Percentiles rank a stretch among this genome's conserved stretches.
phyloP scores from a whole-genome alignment of 352 stramenopile genomes.

The Thraustotheca clavata region DNA sequence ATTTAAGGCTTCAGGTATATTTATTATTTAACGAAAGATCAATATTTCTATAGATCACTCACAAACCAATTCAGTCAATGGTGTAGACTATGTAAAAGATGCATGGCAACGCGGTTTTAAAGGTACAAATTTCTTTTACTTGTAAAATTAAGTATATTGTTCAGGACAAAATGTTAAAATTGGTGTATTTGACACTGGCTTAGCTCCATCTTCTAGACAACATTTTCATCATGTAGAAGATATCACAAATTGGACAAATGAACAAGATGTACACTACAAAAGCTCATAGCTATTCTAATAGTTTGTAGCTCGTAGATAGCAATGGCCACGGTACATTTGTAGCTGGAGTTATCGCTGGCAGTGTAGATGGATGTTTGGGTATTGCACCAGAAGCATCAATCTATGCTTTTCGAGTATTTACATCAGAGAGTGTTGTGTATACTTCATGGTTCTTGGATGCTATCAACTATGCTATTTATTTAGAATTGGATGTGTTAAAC shows the following conservation, averaged over 20 bases:
- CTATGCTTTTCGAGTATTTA: conserved; percentile 83
- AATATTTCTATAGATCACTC: not conserved
- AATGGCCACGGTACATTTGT: conserved; percentile 84
- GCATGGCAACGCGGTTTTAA: conserved; percentile 8
- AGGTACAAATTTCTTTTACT: not conserved
- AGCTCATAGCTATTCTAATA: not conserved
- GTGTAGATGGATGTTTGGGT: conserved; percentile 50
- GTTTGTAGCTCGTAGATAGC: conserved; percentile 50
- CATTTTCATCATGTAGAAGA: conserved; percentile 58
- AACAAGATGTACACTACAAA: conserved; percentile 22
- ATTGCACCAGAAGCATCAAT: conserved; percentile 70
- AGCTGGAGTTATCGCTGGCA: conserved; percentile 55
- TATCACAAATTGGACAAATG: conserved; percentile 82
- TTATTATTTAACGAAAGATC: not conserved
- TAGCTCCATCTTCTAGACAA: conserved; percentile 26
- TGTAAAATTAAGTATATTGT: not conserved
- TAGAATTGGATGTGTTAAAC: conserved; percentile 74
- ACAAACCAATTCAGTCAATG: not conserved
- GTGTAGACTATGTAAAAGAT: not conserved
- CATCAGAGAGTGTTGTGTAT: conserved; percentile 73
- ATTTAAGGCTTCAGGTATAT: not conserved
- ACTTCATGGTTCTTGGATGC: conserved; percentile 87
- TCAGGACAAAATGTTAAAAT: conserved; percentile 63
- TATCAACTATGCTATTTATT: conserved; percentile 84
- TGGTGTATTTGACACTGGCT: conserved; percentile 79